Percentiles rank a stretch among this genome's conserved stretches.
These are phyloP conservation scores for Populus trichocarpa DNA, from an alignment of 441 rosid genomes.

Conservation along the genomic window DNA sequence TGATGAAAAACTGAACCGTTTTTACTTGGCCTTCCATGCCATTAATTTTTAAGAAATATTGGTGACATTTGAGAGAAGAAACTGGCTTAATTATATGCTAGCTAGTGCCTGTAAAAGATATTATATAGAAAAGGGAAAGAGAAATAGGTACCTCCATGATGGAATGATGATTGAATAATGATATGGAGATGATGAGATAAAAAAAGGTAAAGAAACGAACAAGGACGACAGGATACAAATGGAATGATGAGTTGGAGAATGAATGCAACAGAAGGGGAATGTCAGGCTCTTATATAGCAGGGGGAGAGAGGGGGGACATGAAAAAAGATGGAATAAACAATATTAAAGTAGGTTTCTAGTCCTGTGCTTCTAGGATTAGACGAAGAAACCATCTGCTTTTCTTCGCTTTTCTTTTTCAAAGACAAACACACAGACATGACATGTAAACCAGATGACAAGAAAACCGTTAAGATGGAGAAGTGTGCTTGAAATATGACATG, in stretches of 20 bases:
- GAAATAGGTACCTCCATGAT: constrained; percentile 14
- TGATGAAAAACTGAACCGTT: not conserved
- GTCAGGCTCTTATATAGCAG: constrained; percentile 4
- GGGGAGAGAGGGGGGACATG: constrained; percentile 1
- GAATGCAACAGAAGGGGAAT: constrained; percentile 11
- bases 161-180: not conserved
- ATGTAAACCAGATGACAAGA: constrained; percentile 23
- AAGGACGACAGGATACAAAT: not conserved
- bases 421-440: constrained; percentile 3
- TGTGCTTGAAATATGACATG: not conserved
- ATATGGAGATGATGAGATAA: not conserved
- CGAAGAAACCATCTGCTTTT: constrained; percentile 2
- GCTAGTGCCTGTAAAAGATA: not conserved
- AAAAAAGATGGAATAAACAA: constrained; percentile 14
- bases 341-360: constrained; percentile 12
- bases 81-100: not conserved
- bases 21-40: not conserved
- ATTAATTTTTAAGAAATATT: too few relatives aligned
- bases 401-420: constrained; percentile 7
- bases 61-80: not conserved
- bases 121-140: not conserved
- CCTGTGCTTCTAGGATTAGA: not conserved
- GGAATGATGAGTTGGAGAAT: constrained; percentile 1
- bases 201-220: not conserved
- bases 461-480: constrained; percentile 19